Evolutionary conservation across 371 early-diverging fungal species (phyloP).

Genomic region (Zopfochytrium polystomum): DNA sequence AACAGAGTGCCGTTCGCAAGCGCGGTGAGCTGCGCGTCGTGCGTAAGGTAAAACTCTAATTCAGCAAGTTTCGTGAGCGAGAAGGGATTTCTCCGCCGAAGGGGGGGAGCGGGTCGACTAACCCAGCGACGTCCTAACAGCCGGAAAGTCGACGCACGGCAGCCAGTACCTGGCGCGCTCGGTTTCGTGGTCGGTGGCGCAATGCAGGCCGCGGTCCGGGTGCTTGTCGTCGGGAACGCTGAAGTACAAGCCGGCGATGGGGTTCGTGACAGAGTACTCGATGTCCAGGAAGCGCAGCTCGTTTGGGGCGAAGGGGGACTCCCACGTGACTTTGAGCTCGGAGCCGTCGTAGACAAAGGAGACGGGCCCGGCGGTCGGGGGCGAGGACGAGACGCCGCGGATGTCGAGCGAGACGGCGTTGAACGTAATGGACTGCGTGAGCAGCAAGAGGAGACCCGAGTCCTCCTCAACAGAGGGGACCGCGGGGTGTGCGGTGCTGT

Average conservation of each 20-base stretch:
- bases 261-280: slow-evolving; percentile 44
- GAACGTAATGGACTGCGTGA: not conserved
- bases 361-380: slow-evolving; percentile 4
- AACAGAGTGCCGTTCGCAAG: slow-evolving; percentile 52
- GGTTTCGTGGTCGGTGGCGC: slow-evolving; percentile 34
- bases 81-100: not conserved
- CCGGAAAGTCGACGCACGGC: slow-evolving; percentile 56
- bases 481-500: not conserved
- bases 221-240: slow-evolving; percentile 26
- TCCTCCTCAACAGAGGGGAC: not conserved
- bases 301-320: slow-evolving; percentile 36
- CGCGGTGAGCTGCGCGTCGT: slow-evolving; percentile 41
- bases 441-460: not conserved
- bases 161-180: slow-evolving; percentile 61
- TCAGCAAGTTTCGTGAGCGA: not conserved
- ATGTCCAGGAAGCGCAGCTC: slow-evolving; percentile 34
- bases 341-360: slow-evolving; percentile 46
- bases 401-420: slow-evolving; percentile 7
- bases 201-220: slow-evolving; percentile 27
- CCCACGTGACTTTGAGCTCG: slow-evolving; percentile 39
- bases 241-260: slow-evolving; percentile 36
- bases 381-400: not conserved
- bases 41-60: slow-evolving; percentile 46
- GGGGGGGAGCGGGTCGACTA: not conserved
- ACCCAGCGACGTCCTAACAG: slow-evolving; percentile 48